Base-by-base conservation (phyloP, 768 basidiomycete genomes). In the Termitomyces heimii region DNA sequence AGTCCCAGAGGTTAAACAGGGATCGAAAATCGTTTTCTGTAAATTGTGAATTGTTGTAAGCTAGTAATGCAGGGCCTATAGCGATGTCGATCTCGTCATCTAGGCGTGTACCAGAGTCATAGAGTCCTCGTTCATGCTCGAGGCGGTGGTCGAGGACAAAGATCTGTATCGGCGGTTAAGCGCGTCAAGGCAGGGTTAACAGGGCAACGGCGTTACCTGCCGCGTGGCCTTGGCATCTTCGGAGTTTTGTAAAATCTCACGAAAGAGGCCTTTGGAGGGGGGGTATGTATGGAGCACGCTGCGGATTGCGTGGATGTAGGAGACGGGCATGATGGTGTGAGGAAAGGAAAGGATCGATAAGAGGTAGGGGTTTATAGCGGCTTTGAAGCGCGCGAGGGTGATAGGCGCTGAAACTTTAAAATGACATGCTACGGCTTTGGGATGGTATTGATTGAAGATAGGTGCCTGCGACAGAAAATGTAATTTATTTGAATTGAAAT, bases 231-330 rank as follows among this genome's bases (percentile, higher is more conserved):
- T 65, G 0, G 80, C 78, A 62, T 82, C 81, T 45, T 81, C 78
- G 0, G 79, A 76, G 54, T 82, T 82, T 64, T 79, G 77, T 2
- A 80, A 26, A 0, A 80, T 44, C 54, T 82, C 81, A 6, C 78
- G 71, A 16, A 81, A 65, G 3, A 80, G 56, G 0, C 77, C 76
- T 22, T 74, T 67, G 6, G 76, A 76, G 54, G 75, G 77, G 0
- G 79, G 78, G 59, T 82, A 82, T 2, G 66, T 70, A 0, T 70
- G 67, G 0, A 81, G 60, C 1, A 82, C 79, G 0, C 67, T 66
- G 3, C 55, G 55, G 37, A 59, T 62, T 10, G 61, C 61, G 28
- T 39, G 45, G 12, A 59, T n/a, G 32, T 55, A 49, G 13, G 58
- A 55, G 26, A 56, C 54, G 0, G 53, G 58, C 53, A 59, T 59